Evolutionary conservation across 2,329 filamentous ascomycete genomes (phyloP).

Genomic region (Graphilbum fragrans): DNA sequence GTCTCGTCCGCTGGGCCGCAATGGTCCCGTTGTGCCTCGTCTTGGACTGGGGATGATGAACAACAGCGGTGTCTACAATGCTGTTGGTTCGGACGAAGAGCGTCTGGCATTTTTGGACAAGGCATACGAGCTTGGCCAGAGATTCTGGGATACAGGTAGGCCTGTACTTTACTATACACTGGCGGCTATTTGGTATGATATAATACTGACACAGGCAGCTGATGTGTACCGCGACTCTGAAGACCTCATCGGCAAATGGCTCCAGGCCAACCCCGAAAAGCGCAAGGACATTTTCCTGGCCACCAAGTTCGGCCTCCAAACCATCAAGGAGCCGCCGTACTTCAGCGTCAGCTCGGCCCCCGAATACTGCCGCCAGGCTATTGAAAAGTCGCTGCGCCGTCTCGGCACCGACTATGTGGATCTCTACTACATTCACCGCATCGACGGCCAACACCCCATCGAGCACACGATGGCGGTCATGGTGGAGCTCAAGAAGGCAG

Average conservation of each 20-base stretch:
- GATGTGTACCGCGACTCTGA: conserved; percentile 17
- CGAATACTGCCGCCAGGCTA: conserved; percentile 14
- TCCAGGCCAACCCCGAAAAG: conserved; percentile 28
- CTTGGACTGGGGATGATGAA: too few relatives aligned
- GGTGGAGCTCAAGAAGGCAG: conserved; percentile 32
- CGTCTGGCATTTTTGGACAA: conserved; percentile 6
- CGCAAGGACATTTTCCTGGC: conserved; percentile 36
- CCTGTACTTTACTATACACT: too few relatives aligned
- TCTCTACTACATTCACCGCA: conserved; percentile 39
- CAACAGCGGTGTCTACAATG: too few relatives aligned
- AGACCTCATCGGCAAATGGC: conserved; percentile 28
- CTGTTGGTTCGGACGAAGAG: conserved; percentile 6
- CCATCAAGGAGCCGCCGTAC: conserved; percentile 8
- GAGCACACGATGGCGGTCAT: conserved; percentile 35
- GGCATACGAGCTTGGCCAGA: conserved; percentile 4
- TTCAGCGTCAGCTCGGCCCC: too few relatives aligned
- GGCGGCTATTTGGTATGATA: too few relatives aligned
- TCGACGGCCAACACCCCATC: conserved; percentile 29
- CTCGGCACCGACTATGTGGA: conserved; percentile 41
- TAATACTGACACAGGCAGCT: too few relatives aligned
- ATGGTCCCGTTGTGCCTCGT: too few relatives aligned
- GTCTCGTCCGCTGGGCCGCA: too few relatives aligned
- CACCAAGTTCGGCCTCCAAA: conserved; percentile 36
- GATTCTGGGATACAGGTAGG: conserved; percentile 8
- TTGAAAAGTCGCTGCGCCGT: conserved; percentile 26